Evolutionary conservation across 192 early-diverging fungal genomes (phyloP), one percentile per base, ranked within the genome.

Genomic region (Radiomyces spectabilis): DNA sequence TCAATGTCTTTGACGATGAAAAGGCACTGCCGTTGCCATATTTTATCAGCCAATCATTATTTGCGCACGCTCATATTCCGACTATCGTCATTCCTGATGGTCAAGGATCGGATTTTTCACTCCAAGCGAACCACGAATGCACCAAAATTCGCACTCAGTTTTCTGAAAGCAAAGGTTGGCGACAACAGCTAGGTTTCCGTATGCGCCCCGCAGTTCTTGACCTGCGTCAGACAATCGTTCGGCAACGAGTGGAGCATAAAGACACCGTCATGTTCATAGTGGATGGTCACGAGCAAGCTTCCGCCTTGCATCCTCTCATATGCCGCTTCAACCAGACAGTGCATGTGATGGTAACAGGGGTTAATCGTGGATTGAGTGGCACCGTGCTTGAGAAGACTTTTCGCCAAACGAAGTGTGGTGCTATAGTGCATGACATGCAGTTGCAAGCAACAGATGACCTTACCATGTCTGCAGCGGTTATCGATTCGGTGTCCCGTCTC

Each of bases 81-180:
- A 69, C 73, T 21, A 59, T 75, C 51, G 65, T 68, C 2, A 53
- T 73, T 1, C 73, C 76, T 10, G 51, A n/a, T n/a, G n/a, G n/a
- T n/a, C n/a, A n/a, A n/a, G n/a, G n/a, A n/a, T n/a, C n/a, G n/a
- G n/a, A n/a, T n/a, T n/a, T n/a, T n/a, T n/a, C n/a, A n/a, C n/a
- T n/a, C n/a, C n/a, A n/a, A 63, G 21, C 56, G 57, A 44, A 5
- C 8, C 8, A 18, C 7, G n/a, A 18, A 27, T 48, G 46, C 46
- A 26, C 24, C 15, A 48, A 21, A 13, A 18, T 55, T 9, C 43
- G 40, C 6, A 24, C 37, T 18, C 53, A 63, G 18, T 42, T 55
- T 5, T 9, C 12, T 13, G 19, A 55, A 1, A 69, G 75, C 59
- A 16, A 38, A 53, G 33, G 41, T 53, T 45, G 73, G 73, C 47